Conservation (phyloP, 1,284 basidiomycete genomes). For the Malassezia nana region DNA sequence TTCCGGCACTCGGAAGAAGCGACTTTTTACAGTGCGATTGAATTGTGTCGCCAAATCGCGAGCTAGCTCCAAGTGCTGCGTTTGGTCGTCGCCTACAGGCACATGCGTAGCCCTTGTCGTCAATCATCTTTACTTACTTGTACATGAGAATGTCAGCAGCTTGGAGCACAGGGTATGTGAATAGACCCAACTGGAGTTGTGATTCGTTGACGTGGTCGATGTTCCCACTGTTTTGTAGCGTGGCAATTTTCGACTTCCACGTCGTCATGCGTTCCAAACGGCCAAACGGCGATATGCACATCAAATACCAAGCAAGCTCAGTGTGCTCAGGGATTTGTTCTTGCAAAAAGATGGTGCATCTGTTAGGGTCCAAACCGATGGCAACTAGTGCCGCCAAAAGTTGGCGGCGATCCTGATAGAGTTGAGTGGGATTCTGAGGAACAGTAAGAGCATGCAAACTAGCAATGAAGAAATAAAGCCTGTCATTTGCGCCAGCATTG, state of each 20-base stretch:
- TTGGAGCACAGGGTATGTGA: conserved; percentile 86
- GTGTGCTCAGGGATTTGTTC: conserved; percentile 77
- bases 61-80: conserved; percentile 79
- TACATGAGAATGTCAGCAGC: conserved; percentile 85
- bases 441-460: conserved; percentile 54
- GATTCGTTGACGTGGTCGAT: conserved; percentile 71
- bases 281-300: conserved; percentile 72
- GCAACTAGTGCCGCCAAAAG: conserved; percentile 76
- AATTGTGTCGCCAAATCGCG: conserved; percentile 74
- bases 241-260: conserved; percentile 80
- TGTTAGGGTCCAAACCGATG: conserved; percentile 68
- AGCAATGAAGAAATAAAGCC: conserved; percentile 67
- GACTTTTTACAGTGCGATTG: conserved; percentile 56
- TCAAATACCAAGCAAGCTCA: conserved; percentile 84
- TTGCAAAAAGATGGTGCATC: conserved; percentile 73
- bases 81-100: conserved; percentile 89
- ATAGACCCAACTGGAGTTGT: conserved; percentile 68
- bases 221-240: conserved; percentile 58
- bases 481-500: conserved; percentile 54
- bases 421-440: conserved; percentile 26
- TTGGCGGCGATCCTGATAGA: conserved; percentile 53
- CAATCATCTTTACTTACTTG: conserved; percentile 53
- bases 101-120: conserved; percentile 69
- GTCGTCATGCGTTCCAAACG: conserved; percentile 81
- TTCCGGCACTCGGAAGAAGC: conserved; percentile 59